Percentiles rank a stretch among this genome's conserved stretches.
Conservation (phyloP, 768 basidiomycete genomes). For the Boletus edulis region DNA sequence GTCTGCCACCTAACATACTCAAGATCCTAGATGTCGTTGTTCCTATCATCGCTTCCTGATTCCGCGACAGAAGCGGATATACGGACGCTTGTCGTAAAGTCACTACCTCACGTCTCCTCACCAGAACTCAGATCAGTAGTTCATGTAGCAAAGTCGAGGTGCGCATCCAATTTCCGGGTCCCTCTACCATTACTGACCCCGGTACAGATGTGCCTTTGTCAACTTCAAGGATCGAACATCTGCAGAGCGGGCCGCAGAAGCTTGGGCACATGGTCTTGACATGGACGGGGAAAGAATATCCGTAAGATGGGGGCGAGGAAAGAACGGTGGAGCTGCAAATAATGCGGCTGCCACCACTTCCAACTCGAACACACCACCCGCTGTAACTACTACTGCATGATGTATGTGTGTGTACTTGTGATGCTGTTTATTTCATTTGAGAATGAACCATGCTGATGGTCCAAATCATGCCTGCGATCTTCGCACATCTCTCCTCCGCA, state of each 20-base stretch:
- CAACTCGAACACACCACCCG: constrained; percentile 1
- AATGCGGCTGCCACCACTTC: constrained; percentile 15
- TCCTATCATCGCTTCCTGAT: constrained; percentile 72
- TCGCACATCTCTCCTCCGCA: too few species aligned
- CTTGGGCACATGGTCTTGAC: constrained; percentile 90
- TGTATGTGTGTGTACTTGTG: too few species aligned
- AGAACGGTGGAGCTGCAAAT: constrained; percentile 38
- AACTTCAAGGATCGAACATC: constrained; percentile 81
- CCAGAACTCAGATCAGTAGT: constrained; percentile 79
- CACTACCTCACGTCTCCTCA: constrained; percentile 62
- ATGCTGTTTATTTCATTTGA: too few species aligned
- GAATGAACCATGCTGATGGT: too few species aligned
- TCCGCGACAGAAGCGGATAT: constrained; percentile 70
- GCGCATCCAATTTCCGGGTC: constrained; percentile 8
- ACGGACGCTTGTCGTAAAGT: constrained; percentile 67
- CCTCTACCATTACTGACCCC: background rate
- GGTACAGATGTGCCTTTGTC: constrained; percentile 83
- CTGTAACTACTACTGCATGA: constrained; percentile 7
- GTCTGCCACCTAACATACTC: background rate
- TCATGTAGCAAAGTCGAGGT: constrained; percentile 80
- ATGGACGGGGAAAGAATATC: constrained; percentile 70
- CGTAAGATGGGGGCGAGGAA: constrained; percentile 89
- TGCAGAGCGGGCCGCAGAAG: constrained; percentile 88
- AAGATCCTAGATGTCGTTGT: constrained; percentile 70
- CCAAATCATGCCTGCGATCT: too few species aligned